Evolutionary conservation across 495 filamentous ascomycete genomes (phyloP).

Genomic region (Elasticomyces elasticus): DNA sequence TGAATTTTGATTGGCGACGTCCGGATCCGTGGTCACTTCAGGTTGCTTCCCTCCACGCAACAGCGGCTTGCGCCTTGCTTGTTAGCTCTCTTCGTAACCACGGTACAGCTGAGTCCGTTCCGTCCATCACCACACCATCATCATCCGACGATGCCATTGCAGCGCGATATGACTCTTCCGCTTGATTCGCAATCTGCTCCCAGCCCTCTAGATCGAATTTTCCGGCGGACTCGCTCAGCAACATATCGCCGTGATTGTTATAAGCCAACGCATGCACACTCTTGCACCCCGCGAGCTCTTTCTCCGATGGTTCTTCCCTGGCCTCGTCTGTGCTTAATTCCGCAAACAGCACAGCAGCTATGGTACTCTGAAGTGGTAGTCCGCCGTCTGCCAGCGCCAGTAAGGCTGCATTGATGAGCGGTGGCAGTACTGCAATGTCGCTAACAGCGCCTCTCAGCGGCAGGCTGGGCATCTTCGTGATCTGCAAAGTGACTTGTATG

Average conservation of each 20-base stretch:
- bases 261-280: slow-evolving; percentile 64
- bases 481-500: slow-evolving; percentile 63
- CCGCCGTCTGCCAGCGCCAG: slow-evolving; percentile 22
- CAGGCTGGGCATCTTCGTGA: slow-evolving; percentile 38
- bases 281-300: slow-evolving; percentile 43
- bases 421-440: slow-evolving; percentile 22
- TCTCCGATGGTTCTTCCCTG: slow-evolving; percentile 43
- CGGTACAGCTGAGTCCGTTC: background rate
- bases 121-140: slow-evolving; percentile 12
- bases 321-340: slow-evolving; percentile 44
- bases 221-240: slow-evolving; percentile 75
- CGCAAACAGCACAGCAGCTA: slow-evolving; percentile 26
- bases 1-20: background rate
- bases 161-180: slow-evolving; percentile 47
- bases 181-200: slow-evolving; percentile 58
- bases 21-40: background rate
- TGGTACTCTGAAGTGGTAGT: slow-evolving; percentile 11
- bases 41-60: slow-evolving; percentile 14
- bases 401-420: slow-evolving; percentile 24
- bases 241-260: slow-evolving; percentile 59
- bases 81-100: slow-evolving; percentile 17
- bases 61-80: slow-evolving; percentile 7
- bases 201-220: slow-evolving; percentile 66
- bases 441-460: slow-evolving; percentile 1
- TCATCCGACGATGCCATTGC: slow-evolving; percentile 5